Percentiles rank a stretch among this genome's conserved stretches.
These are phyloP conservation scores for Chlorencoelia australis DNA, from an alignment of 2,329 filamentous ascomycete species.

Conservation along the genomic window DNA sequence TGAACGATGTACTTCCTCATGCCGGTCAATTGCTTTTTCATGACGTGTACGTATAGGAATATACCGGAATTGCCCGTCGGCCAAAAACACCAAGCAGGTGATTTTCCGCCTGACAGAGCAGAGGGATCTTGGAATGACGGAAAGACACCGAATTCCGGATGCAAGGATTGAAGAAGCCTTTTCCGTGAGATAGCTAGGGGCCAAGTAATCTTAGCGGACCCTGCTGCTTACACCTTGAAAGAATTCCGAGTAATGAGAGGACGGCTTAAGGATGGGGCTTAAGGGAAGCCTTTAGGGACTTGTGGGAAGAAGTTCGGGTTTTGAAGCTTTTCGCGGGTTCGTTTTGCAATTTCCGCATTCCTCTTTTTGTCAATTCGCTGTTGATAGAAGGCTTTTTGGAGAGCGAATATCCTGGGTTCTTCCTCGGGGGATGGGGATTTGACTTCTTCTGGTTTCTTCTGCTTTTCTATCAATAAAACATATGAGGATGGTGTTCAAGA, in stretches of 20 bases:
- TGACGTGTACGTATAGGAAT: slow-evolving; percentile 5
- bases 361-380: slow-evolving; percentile 72
- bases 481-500: no score
- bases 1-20: slow-evolving; percentile 1
- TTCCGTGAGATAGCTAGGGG: no score
- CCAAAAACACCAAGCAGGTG: no score
- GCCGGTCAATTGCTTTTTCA: slow-evolving; percentile 1
- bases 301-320: slow-evolving; percentile 77
- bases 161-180: no score
- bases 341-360: slow-evolving; percentile 67
- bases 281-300: slow-evolving; percentile 56
- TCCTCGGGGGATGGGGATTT: slow-evolving; percentile 29
- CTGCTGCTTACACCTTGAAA: no score
- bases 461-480: no score
- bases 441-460: slow-evolving; percentile 21
- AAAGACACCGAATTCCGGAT: no score
- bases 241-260: no score
- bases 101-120: no score
- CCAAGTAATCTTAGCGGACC: no score
- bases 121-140: no score
- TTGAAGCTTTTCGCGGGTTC: slow-evolving; percentile 69
- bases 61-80: neutral
- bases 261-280: no score
- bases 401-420: slow-evolving; percentile 69
- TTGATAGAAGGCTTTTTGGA: slow-evolving; percentile 83